Evolutionary conservation across 2,329 filamentous ascomycete species (phyloP), one percentile per base, ranked within the genome.

Genomic region (Colletotrichum coccodes): DNA sequence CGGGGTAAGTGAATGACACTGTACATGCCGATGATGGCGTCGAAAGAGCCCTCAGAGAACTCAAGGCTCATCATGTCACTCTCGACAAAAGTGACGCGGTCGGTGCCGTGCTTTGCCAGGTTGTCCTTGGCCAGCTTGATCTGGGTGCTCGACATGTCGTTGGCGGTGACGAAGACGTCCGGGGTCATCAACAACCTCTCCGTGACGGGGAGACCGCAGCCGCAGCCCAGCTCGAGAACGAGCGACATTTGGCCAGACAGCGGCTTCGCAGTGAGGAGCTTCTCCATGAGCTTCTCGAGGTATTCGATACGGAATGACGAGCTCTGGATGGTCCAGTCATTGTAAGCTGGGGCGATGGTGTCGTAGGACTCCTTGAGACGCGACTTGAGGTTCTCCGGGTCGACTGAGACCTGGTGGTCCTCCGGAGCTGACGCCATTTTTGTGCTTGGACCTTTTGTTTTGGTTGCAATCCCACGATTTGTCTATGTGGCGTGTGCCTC

Each of bases 1-100:
- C 81, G 80, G 1, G 86, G 85, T 6, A 90, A 79, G 71, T 89
- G 87, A 59, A 88, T 84, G 59, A 90, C 74, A 38, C 83, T 86
- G 75, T 87, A 89, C 72, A 89, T 83, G 0, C 77, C 87, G 1
- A 85, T 72, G 2, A 88, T 80, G 5, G 82, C 85, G 65, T 88
- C 82, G 63, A 89, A 80, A 0, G 78, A 77, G 0, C 50, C 74
- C 0, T 71, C 65, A 0, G 72, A 40, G 58, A 82, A 82, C 3
- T 72, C 59, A 6, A 83, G 76, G 1, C 69, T 64, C 69, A 75
- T 77, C 80, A 84, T 83, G 74, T 84, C 82, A 54, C 79, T 77
- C 60, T 79, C 72, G 23, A 75, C 54, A 56, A 81, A 79, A 30
- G 70, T 58, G 11, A 80, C 64, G 6, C 74, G 71, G 3, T 34